Conservation (phyloP, 306 rosid genomes). For the Cyamopsis tetragonoloba region DNA sequence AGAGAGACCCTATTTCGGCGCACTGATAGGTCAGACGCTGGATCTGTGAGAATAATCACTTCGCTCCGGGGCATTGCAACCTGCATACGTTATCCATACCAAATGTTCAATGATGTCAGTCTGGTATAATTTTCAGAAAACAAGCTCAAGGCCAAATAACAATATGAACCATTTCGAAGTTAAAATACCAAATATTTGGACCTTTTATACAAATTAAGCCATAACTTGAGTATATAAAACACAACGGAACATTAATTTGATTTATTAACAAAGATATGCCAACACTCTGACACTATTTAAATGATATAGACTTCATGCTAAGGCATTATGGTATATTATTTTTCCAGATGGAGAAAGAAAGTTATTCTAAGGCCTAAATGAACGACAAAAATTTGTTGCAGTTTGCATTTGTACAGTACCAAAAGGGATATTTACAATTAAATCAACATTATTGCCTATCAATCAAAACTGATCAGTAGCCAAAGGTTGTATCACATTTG, state of each 20-base stretch:
- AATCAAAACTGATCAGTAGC: not conserved
- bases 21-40: conserved; percentile 66
- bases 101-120: not conserved
- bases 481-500: not conserved
- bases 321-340: not conserved
- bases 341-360: not conserved
- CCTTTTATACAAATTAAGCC: not conserved
- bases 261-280: no score
- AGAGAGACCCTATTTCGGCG: conserved; percentile 58
- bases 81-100: conserved; percentile 43
- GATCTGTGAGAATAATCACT: conserved; percentile 70
- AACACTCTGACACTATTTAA: not conserved
- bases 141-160: not conserved
- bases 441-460: not conserved
- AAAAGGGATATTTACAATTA: not conserved
- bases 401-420: not conserved
- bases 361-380: not conserved
- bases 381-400: not conserved
- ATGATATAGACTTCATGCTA: not conserved
- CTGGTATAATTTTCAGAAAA: not conserved
- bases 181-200: not conserved
- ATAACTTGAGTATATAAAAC: not conserved
- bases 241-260: not conserved
- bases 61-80: conserved; percentile 70
- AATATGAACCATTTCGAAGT: not conserved